Evolutionary conservation across 306 rosid species (phyloP), one percentile per base, ranked within the genome.

Genomic region (Vigna reflexopilosa): DNA sequence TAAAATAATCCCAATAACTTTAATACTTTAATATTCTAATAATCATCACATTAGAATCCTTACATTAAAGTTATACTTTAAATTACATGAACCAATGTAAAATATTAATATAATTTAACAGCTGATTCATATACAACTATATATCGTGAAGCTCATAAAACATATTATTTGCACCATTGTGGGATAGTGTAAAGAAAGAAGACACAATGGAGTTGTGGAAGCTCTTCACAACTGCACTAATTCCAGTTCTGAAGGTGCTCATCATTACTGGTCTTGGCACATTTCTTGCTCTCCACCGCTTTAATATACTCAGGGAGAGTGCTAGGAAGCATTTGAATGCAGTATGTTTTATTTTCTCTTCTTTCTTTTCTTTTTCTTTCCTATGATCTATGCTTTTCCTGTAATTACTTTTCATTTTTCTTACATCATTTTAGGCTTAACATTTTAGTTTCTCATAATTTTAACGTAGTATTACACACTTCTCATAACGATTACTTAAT

Each of bases 191-290:
- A 24, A 59, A 48, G 55, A 24, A 47, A 62, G 14, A 72, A 40
- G 73, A 24, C 49, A 52, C 17, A 6, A 80, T 80, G 83, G 28
- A 80, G 3, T 64, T 72, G 22, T 64, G 65, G 83, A 55, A 40
- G 40, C 67, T 80, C 26, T 80, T 80, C 14, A 5, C 72, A 2
- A 64, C 73, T 24, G 78, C 83, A 64, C 42, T 80, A 38, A 72
- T 80, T 74, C 78, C 78, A 11, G 74, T 80, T 52, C 78, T 80
- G 7, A 72, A 80, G 68, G 74, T 80, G 30, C 83, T 80, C 9
- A 9, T 80, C 1, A 17, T 80, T 72, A 52, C 78, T 52, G 59
- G 30, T 63, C 24, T 52, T 52, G 73, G 83, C 3, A 30, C 78
- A 12, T 72, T 80, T 51, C 79, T 80, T 80, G 83, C 79, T 8